These are phyloP conservation scores for Yarrowia phangngaensis DNA, from an alignment of 805 yeast genomes.

Conservation along the genomic window DNA sequence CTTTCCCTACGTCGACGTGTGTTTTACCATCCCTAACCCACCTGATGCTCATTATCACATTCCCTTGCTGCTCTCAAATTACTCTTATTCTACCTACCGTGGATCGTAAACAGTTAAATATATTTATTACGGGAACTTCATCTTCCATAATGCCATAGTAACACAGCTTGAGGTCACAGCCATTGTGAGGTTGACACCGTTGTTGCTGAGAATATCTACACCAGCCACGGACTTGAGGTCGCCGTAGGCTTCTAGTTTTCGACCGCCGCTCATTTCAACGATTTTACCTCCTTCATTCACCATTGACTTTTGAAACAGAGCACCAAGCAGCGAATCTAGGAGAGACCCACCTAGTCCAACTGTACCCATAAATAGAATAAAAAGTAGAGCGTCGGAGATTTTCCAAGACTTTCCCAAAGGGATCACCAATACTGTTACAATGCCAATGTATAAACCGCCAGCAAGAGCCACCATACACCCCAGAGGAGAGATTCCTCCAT, in stretches of 20 bases:
- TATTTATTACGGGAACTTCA: constrained; percentile 11
- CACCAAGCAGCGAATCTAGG: constrained; percentile 46
- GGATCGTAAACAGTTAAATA: constrained; percentile 51
- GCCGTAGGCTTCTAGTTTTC: constrained; percentile 29
- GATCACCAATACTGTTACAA: constrained; percentile 35
- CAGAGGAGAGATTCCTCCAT: constrained; percentile 44
- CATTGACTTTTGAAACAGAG: constrained; percentile 42
- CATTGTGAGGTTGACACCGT: constrained; percentile 43
- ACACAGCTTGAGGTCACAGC: constrained; percentile 37
- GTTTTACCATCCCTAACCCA: constrained; percentile 61
- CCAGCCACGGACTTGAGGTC: constrained; percentile 39
- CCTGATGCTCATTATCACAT: constrained; percentile 84
- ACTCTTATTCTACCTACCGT: constrained; percentile 85
- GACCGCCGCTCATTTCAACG: constrained; percentile 38
- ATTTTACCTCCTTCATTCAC: constrained; percentile 41
- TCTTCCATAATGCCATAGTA: constrained; percentile 36
- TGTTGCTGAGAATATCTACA: constrained; percentile 41
- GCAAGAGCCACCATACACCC: constrained; percentile 42
- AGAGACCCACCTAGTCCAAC: constrained; percentile 43
- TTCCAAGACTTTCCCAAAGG: constrained; percentile 31
- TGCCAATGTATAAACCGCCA: constrained; percentile 42
- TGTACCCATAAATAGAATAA: constrained; percentile 36
- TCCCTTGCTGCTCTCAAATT: constrained; percentile 78
- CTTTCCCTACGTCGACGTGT: constrained; percentile 84
- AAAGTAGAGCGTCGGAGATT: constrained; percentile 26